phyloP scores from a whole-genome alignment of 805 yeast species.

The Candida cerambycidarum region DNA sequence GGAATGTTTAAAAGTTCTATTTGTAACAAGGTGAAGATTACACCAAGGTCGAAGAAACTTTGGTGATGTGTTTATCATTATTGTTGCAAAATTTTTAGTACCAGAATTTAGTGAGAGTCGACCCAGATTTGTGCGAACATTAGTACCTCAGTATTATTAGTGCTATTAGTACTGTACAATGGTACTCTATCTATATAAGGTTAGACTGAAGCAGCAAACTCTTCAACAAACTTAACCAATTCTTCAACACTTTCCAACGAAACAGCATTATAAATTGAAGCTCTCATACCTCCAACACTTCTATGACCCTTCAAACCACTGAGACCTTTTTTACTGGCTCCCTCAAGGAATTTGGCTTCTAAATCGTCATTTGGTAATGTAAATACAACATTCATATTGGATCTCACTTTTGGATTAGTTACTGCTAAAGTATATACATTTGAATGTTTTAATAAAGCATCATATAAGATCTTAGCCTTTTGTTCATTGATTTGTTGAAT shows the following conservation, averaged over 20 bases:
- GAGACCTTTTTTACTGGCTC: conserved; percentile 59
- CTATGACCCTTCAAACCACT: conserved; percentile 93
- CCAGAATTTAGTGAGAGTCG: no score
- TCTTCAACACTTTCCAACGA: conserved; percentile 55
- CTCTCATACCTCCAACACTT: conserved; percentile 96
- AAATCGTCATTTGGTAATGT: conserved; percentile 62
- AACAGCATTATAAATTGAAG: conserved; percentile 89
- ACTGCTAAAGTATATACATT: conserved; percentile 68
- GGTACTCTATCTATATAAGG: no score
- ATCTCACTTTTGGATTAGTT: conserved; percentile 54
- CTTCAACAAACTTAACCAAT: conserved; percentile 55
- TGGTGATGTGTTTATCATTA: no score
- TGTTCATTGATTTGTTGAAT: conserved; percentile 57
- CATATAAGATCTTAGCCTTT: conserved; percentile 68
- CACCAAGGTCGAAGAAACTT: no score
- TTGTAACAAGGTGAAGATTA: no score
- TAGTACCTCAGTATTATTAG: no score
- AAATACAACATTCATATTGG: conserved; percentile 93
- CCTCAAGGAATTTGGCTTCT: conserved; percentile 69
- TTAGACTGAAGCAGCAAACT: conserved; percentile 15
- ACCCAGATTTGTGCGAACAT: no score
- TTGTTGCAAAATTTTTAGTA: no score
- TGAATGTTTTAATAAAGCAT: conserved; percentile 65
- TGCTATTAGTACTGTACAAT: no score
- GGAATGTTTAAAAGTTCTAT: not conserved